Evolutionary conservation across 2,329 filamentous ascomycete species (phyloP), one percentile per base, ranked within the genome.

Genomic region (Cercospora beticola): DNA sequence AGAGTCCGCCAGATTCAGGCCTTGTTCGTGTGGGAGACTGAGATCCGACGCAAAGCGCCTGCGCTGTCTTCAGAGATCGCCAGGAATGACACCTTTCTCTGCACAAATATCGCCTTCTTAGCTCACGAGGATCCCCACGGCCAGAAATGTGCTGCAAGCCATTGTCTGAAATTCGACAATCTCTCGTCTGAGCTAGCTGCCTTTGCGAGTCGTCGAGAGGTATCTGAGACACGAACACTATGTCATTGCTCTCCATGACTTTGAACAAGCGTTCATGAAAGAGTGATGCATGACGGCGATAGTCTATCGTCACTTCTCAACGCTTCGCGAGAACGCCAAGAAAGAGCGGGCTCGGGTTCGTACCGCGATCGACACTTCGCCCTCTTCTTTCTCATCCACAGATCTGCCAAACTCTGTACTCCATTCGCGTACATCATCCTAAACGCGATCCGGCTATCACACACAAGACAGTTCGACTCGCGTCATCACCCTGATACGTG

Each of bases 351-450:
- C n/a, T 59, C 56, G 56, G 28, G 10, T 36, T 59, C 56, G 56
- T 31, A 59, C 30, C 56, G 56, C 56, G 56, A 59, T 59, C 56
- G 56, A 59, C 28, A 59, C 56, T 59, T 31, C 56, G 31, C 56
- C 9, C 56, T 18, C 30, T 36, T 16, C 28, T 33, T 59, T 36
- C 28, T 10, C 16, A n/a, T 31, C 6, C 36, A 43, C 36, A 43
- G 36, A 43, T 43, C 30, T 33, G 14, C 56, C 14, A 59, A 59
- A 59, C 56, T 36, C 30, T 59, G 28, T 31, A 36, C 56, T 21
- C 56, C 56, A 36, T 59, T 33, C 28, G 54, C 23, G 16, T n/a
- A 57, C 54, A 57, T 57, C 52, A 18, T 57, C 54, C 30, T 33
- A 31, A 31, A 31, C 30, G 28, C 28, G 28, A 18, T 21, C n/a